Evolutionary conservation across 1,284 basidiomycete genomes (phyloP).

Genomic region (Sanghuangporus weigelae): DNA sequence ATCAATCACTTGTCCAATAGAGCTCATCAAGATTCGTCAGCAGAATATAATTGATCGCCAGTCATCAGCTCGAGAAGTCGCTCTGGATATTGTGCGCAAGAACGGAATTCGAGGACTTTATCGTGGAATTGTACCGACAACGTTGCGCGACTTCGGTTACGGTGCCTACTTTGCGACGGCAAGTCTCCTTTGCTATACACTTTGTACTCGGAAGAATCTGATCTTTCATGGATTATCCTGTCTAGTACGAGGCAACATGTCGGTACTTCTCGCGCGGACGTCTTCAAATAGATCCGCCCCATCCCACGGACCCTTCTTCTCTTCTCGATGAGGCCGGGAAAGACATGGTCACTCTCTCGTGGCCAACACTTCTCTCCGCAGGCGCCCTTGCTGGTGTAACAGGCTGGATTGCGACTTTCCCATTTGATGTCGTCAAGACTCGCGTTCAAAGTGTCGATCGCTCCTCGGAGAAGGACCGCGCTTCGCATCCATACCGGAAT

Average conservation of each 20-base stretch:
- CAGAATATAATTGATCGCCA: constrained; percentile 46
- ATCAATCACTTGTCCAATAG: constrained; percentile 73
- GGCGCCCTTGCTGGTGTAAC: constrained; percentile 75
- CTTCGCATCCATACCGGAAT: constrained; percentile 43
- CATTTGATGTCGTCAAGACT: constrained; percentile 84
- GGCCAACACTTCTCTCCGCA: constrained; percentile 62
- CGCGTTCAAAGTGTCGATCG: constrained; percentile 57
- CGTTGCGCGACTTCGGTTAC: constrained; percentile 71
- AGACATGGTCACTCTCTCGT: constrained; percentile 40
- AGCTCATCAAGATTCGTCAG: constrained; percentile 84
- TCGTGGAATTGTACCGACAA: constrained; percentile 68
- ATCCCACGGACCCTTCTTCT: constrained; percentile 29
- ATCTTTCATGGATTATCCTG: constrained; percentile 14
- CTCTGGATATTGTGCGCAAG: constrained; percentile 46
- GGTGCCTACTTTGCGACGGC: constrained; percentile 81
- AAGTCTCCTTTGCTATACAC: constrained; percentile 22
- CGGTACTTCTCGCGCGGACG: constrained; percentile 43
- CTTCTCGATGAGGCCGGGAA: constrained; percentile 43
- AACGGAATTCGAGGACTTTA: constrained; percentile 69
- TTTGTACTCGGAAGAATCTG: neutral
- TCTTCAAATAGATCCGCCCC: constrained; percentile 10
- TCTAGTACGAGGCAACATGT: constrained; percentile 70
- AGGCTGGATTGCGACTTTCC: constrained; percentile 75
- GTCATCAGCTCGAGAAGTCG: constrained; percentile 45
- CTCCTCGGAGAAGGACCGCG: neutral